Conservation (phyloP, 306 rosid genomes). For the Senna tora region DNA sequence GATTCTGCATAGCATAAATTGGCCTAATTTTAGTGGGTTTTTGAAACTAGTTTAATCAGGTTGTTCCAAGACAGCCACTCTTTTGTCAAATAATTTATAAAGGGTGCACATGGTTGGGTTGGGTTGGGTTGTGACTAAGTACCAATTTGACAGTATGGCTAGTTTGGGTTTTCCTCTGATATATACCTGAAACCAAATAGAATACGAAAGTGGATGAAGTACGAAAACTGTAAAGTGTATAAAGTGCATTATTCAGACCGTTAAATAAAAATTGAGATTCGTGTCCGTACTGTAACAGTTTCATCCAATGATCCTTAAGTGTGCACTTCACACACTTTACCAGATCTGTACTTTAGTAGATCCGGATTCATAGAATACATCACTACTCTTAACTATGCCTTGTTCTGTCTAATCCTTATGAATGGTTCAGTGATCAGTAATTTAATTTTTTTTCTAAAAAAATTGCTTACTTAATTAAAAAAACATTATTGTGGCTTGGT, state of each 20-base stretch:
- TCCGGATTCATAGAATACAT: too few species aligned
- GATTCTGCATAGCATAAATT: conserved; percentile 30
- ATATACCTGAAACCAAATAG: conserved; percentile 37
- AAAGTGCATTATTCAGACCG: too few species aligned
- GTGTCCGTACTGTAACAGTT: too few species aligned
- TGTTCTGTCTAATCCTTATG: background rate
- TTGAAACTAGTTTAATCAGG: conserved; percentile 39
- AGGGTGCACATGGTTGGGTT: conserved; percentile 52
- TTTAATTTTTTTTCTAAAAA: conserved; percentile 1
- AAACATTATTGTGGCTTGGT: background rate
- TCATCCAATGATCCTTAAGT: too few species aligned
- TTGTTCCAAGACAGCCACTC: conserved; percentile 29
- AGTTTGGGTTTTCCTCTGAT: conserved; percentile 2
- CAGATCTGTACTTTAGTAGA: too few species aligned
- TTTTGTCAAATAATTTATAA: conserved; percentile 40
- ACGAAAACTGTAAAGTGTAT: too few species aligned
- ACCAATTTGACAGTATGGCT: conserved; percentile 28
- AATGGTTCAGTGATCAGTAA: background rate
- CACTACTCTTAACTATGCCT: background rate
- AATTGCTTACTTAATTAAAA: background rate
- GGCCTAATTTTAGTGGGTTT: conserved; percentile 41
- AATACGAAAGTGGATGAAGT: too few species aligned
- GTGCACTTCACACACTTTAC: too few species aligned
- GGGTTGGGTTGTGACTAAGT: conserved; percentile 44
- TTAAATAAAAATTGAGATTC: too few species aligned